Evolutionary conservation across 441 rosid genomes (phyloP), one percentile per base, ranked within the genome.

Genomic region (Brassica hybrid): DNA sequence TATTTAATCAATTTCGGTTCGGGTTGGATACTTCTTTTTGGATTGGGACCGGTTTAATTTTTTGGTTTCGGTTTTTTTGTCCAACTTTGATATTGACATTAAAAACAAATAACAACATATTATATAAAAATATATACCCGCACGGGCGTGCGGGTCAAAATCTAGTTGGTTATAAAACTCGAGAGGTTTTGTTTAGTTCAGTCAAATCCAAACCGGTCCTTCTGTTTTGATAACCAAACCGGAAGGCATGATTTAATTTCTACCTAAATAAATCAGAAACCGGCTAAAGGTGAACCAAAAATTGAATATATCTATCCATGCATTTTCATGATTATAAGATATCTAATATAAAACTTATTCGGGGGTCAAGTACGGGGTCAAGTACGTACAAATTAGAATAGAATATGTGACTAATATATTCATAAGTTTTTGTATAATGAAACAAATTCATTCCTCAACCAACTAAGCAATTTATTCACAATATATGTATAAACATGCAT

Each of bases 361-460:
- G 57, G 38, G 73, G 81, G 78, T 60, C 69, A 36, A 62, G 71
- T 62, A 73, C 67, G 62, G 80, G 81, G 74, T 61, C 65, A 36
- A 62, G 52, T 3, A 73, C 16, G 71, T 62, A 74, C 67, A 41
- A 67, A 12, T 12, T 60, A 69, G 0, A 25, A 45, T 54, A 68
- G 16, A 27, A 79, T 63, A 74, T 73, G 67, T 14, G 50, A 54
- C 41, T 7, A 7, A 45, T 34, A 21, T 59, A 34, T 36, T 76
- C 48, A 41, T n/a, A 11, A 54, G 18, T 41, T 36, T 67, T 38
- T 60, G 13, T 18, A 59, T 23, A 59, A 25, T 27, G 5, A 74
- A 64, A 79, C 17, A 64, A 73, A 64, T 57, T 16, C 12, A 0
- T 4, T 56, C 56, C n/a, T 45, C 79, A 74, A 79, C 61, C 79